Conservation (phyloP, 2,329 filamentous ascomycete species). For the Colletotrichum sp. region DNA sequence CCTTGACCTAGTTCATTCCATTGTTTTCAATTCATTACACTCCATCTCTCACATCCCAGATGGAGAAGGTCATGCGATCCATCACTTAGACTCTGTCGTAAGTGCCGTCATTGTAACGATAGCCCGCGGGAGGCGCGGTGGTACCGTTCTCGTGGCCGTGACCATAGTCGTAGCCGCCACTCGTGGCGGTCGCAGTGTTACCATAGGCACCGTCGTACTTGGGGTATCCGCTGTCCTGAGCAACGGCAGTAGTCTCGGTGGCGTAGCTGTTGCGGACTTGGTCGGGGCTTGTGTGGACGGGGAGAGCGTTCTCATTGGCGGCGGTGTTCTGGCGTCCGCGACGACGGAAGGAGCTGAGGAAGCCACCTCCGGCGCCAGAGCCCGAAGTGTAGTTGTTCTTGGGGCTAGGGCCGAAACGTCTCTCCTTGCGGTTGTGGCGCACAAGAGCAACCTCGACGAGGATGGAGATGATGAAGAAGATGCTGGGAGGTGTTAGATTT, state of each 20-base stretch:
- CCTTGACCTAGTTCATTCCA: not conserved
- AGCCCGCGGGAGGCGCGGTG: constrained; percentile 25
- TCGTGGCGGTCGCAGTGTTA: not conserved
- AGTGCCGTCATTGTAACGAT: constrained; percentile 43
- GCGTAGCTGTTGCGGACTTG: constrained; percentile 50
- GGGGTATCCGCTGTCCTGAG: constrained; percentile 24
- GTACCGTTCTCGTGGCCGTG: constrained; percentile 14
- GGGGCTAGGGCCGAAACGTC: constrained; percentile 65
- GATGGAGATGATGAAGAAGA: constrained; percentile 79
- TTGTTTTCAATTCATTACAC: not conserved
- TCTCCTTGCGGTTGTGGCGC: constrained; percentile 76
- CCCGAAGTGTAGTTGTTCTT: constrained; percentile 65
- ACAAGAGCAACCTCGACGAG: constrained; percentile 71
- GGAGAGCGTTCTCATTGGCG: constrained; percentile 37
- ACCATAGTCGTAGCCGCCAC: not conserved
- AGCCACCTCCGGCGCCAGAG: constrained; percentile 38
- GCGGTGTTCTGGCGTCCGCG: constrained; percentile 32
- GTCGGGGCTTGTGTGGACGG: constrained; percentile 44
- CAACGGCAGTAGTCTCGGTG: constrained; percentile 41
- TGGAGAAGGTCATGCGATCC: constrained; percentile 24
- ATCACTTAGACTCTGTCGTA: constrained; percentile 27
- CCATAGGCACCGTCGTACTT: constrained; percentile 19
- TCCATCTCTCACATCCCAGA: not conserved
- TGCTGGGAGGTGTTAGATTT: constrained; percentile 40
- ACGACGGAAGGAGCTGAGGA: constrained; percentile 39